These are phyloP conservation scores for Thuja plicata DNA, from an alignment of 83 land plant genomes.

Conservation along the genomic window DNA sequence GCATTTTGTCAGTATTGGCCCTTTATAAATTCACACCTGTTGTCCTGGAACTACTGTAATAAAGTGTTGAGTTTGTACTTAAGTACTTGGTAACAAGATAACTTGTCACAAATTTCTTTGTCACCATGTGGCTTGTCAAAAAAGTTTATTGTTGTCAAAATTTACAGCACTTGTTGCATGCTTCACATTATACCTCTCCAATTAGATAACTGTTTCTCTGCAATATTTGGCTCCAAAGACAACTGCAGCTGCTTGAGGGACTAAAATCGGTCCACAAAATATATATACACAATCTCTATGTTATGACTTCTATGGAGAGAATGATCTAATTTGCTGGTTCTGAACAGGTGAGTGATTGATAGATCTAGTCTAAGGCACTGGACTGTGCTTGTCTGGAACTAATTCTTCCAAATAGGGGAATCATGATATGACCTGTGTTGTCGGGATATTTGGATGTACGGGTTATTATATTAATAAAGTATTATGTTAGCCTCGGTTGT, in stretches of 20 bases:
- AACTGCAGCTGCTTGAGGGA: not conserved
- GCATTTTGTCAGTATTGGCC: not conserved
- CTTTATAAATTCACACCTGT: not conserved
- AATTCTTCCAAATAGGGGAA: not conserved
- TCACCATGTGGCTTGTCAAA: not conserved
- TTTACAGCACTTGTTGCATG: not conserved
- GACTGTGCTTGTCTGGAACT: not conserved
- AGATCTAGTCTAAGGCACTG: not conserved
- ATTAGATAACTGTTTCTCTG: not conserved
- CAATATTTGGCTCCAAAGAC: not conserved
- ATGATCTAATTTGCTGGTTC: not conserved
- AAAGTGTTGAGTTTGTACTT: not conserved
- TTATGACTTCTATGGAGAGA: not conserved
- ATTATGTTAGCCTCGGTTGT: too few species aligned
- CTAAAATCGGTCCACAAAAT: not conserved
- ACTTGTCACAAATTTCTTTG: not conserved
- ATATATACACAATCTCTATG: not conserved
- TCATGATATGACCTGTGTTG: not conserved
- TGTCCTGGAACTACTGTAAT: not conserved
- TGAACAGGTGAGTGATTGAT: not conserved
- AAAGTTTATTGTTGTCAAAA: not conserved
- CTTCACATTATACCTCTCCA: not conserved
- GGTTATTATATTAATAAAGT: too few species aligned
- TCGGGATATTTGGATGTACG: too few species aligned
- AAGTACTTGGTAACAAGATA: not conserved